Base-by-base conservation (phyloP, 2,329 filamentous ascomycete species). In the Ophiocordyceps camponoti-rufipedis region DNA sequence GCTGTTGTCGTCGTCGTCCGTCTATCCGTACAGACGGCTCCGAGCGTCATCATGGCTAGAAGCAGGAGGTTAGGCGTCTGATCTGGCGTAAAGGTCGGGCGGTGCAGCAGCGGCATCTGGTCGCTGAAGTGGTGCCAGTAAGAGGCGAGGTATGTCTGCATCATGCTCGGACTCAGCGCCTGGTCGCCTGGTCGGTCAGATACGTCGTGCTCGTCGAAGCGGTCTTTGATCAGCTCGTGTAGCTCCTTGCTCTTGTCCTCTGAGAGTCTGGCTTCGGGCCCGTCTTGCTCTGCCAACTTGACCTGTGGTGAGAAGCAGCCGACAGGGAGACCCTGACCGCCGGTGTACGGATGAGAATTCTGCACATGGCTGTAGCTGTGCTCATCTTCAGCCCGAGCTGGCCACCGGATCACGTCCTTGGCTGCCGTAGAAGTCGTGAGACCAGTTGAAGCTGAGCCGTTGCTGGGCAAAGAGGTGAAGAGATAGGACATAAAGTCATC, bases 81-180 rank as follows among this genome's bases (percentile, higher is more conserved):
- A 56, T 94, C 85, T 0, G 89, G 82, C 5, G 80, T 83, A 61
- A 96, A 98, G 0, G 89, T 95, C 4, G 91, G 87, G 56, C 88
- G 86, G 62, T 98, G 91, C 43, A 96, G 69, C 48, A 98, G 94
- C 1, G 91, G 91, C 50, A 96, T 72, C 59, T 96, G 91, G 45
- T 88, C 82, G 60, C 91, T 93, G 56, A 95, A 94, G 60, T 95
- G 83, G 45, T 83, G 72, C 91, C 91, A 98, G 61, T 93, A 98
- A 2, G 87, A 94, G 11, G 80, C 75, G 52, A 94, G 87, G 56
- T 95, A 96, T 3, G 80, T 82, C 62, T 95, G 86, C 83, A 96
- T 93, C 85, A 94, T 95, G 55, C 82, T 78, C 54, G 88, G 71
- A 60, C 89, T 94, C 49, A 96, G 67, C 67, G 80, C 72, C 48